Base-by-base conservation (phyloP, 192 early-diverging fungal genomes). In the Backusella australiensis region DNA sequence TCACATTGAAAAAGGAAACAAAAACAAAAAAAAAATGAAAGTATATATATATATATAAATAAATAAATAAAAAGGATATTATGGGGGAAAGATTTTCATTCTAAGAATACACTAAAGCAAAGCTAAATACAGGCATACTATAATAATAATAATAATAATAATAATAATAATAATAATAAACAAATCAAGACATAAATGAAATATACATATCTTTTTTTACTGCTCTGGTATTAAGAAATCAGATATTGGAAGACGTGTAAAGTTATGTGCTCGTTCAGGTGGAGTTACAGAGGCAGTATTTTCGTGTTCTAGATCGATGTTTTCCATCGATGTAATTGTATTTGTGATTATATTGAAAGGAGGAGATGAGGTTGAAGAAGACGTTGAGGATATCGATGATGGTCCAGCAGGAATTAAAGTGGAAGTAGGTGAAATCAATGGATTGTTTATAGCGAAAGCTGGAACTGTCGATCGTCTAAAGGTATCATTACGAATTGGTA, bases 401-500 rank as follows among this genome's bases (percentile, higher is more conserved):
- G n/a, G 21, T 2, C 8, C 53, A 26, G 23, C 6, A 3, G 53
- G 0, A 21, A 21, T 56, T 0, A n/a, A 0, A 56, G 52, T 19
- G 9, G 52, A 21, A 23, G 21, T 26, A 11, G 53, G 8, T 4
- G 42, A 44, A 14, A 44, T 44, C 3, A 44, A 5, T 17, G 42
- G 42, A 29, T 23, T 63, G 2, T 14, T 63, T 29, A 23, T 26
- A 12, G 3, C 23, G 2, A 23, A 8, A 29, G 19, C 29, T 29
- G 46, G 19, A 49, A 12, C 11, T 29, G 23, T 26, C 9, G 21
- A 7, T 21, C 68, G 68, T 38, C 38, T 69, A 69, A 39, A 69
- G 8, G 36, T 23, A 39, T 69, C 46, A 12, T 72, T 72, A 3
- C 71, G 41, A 52, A 72, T 56, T 17, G 71, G 46, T n/a, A 72